Evolutionary conservation across 805 yeast genomes (phyloP), one percentile per base, ranked within the genome.

Genomic region (Priceomyces carsonii): DNA sequence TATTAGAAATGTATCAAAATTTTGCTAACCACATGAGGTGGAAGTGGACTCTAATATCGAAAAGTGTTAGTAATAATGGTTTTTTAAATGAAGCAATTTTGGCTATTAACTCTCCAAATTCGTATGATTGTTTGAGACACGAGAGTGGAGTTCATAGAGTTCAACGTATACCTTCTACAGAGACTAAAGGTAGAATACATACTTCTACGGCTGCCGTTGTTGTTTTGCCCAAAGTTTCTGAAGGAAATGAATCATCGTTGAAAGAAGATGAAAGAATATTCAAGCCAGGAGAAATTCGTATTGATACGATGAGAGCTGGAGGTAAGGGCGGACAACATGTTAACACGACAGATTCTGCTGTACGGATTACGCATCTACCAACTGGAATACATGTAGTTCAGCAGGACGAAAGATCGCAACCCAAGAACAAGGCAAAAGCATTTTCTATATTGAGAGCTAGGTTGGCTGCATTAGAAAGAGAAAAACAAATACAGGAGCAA

Each of bases 261-360:
- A 56, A 58, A 14, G 67, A 62, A 7, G 77, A 76, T 36, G 91
- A 85, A 49, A 65, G 91, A 26, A 76, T 77, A 38, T 88, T 93
- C 59, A 79, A 79, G 13, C 86, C 90, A 0, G 95, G 85, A 2
- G 99, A 93, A 50, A 80, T 93, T 15, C 73, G 96, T 38, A 80
- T 93, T 3, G 99, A 93, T 56, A 89, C 93, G n/a, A 93, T 91
- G 96, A 73, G 99, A 47, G 87, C 98, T 1, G 80, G 95, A 37
- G 99, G 99, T 3, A 84, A 93, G 44, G 99, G 99, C 38, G 99
- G 99, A 0, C 99, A 91, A 65, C 98, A 91, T 55, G 99, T 91
- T 23, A 91, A 91, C 55, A 91, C 96, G 9, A 93, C 98, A 0
- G 98, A 91, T 55, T 88, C 96, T 1, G 99, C 99, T 0, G 98